A percentile compares a stretch with the other conserved stretches of the same genome.
Evolutionary conservation across 2,329 filamentous ascomycete species (phyloP).

Genomic region (Sporothrix sp.): DNA sequence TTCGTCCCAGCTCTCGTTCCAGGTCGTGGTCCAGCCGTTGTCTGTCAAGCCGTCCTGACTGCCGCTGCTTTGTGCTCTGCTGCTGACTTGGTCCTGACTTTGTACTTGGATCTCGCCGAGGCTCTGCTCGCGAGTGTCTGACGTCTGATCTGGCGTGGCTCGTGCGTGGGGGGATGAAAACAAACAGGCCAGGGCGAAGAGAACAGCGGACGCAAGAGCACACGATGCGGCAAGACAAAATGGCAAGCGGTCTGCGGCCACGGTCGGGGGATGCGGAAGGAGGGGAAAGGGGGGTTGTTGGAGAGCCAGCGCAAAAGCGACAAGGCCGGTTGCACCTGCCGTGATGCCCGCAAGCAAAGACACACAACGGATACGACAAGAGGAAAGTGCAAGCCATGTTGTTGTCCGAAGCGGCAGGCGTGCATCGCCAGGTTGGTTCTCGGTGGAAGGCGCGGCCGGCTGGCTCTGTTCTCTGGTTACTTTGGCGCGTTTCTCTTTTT

Average conservation of each 20-base stretch:
- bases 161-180: neutral
- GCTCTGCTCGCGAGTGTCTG: neutral
- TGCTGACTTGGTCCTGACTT: neutral
- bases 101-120: neutral
- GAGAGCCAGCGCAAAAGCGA: neutral
- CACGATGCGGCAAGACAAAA: neutral
- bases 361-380: neutral
- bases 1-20: neutral
- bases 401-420: neutral
- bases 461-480: neutral
- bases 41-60: neutral
- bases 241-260: neutral
- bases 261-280: neutral
- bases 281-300: neutral
- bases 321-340: neutral
- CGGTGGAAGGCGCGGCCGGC: conserved; percentile 1
- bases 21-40: neutral
- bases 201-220: neutral
- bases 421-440: neutral
- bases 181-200: neutral
- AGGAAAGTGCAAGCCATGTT: neutral
- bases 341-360: no score
- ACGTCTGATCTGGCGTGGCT: neutral
- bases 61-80: neutral
- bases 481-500: neutral